These are phyloP conservation scores for Mortierella sp. DNA, from an alignment of 371 early-diverging fungal genomes.

Conservation along the genomic window DNA sequence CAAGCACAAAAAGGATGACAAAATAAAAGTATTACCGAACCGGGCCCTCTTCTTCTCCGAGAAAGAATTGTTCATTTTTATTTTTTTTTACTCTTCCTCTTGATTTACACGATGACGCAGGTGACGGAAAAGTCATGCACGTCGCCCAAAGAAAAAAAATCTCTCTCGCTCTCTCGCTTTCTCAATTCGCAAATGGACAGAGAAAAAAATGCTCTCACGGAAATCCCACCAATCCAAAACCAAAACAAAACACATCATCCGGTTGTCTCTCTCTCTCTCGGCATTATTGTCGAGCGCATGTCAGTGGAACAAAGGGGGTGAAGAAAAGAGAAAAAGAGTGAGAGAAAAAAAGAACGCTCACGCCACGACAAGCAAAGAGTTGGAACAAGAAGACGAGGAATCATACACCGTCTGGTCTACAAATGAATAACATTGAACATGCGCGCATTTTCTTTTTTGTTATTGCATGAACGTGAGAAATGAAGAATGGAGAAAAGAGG, in stretches of 20 bases:
- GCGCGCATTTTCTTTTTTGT: constrained; percentile 2
- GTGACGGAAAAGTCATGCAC: constrained; percentile 6
- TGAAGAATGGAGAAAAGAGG: neutral
- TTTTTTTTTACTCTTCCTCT: neutral
- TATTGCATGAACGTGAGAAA: constrained; percentile 12
- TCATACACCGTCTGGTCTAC: neutral
- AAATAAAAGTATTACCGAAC: neutral
- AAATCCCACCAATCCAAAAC: neutral
- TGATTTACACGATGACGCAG: neutral
- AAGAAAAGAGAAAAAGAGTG: too few species aligned
- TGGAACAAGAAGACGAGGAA: neutral
- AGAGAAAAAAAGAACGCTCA: too few species aligned
- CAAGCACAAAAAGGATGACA: neutral
- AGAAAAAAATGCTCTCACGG: constrained; percentile 2
- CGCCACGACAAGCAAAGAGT: neutral
- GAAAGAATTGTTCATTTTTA: neutral
- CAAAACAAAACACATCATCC: neutral
- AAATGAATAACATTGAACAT: neutral
- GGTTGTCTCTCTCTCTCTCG: neutral
- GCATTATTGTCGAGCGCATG: neutral
- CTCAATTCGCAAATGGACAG: neutral
- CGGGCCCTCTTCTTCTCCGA: neutral
- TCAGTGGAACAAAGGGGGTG: neutral
- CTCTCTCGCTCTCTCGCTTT: neutral
- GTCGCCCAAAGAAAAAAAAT: neutral